Percentiles rank a stretch among this genome's conserved stretches.
phyloP scores from a whole-genome alignment of 1,284 basidiomycete genomes.

The Pseudozyma pruni region DNA sequence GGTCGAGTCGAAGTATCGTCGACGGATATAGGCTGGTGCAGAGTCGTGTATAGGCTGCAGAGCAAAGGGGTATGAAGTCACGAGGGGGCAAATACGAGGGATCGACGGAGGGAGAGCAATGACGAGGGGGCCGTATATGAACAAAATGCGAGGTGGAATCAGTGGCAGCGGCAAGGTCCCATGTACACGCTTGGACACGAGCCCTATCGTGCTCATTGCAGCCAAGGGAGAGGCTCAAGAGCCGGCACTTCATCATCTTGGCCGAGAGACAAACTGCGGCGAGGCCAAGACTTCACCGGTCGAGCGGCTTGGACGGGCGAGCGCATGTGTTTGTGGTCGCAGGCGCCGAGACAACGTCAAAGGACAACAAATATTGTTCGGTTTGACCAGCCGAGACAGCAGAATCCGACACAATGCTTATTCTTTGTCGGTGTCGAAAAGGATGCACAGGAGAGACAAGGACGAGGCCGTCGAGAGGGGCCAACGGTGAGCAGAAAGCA shows the following conservation, averaged over 20 bases:
- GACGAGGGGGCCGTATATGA: constrained; percentile 9
- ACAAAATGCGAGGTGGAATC: not conserved
- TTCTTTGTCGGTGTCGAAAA: not conserved
- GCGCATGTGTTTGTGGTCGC: constrained; percentile 17
- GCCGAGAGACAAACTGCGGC: not conserved
- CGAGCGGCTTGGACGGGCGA: too few relatives aligned
- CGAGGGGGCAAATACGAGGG: not conserved
- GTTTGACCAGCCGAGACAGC: not conserved
- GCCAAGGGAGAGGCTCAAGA: too few relatives aligned
- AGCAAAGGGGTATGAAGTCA: not conserved
- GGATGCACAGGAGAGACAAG: not conserved
- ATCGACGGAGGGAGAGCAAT: not conserved
- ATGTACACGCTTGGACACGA: too few relatives aligned
- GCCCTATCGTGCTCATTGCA: too few relatives aligned
- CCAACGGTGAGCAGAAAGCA: too few relatives aligned
- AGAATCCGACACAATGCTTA: too few relatives aligned
- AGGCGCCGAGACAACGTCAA: constrained; percentile 6
- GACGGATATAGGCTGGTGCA: too few relatives aligned
- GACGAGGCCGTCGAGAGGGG: too few relatives aligned
- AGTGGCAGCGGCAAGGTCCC: not conserved
- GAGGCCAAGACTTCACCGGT: too few relatives aligned
- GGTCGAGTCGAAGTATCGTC: too few relatives aligned
- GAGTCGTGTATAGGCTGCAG: too few relatives aligned
- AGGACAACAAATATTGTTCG: constrained; percentile 7
- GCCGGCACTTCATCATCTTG: too few relatives aligned